Evolutionary conservation across 129 eudicot species (phyloP).

Genomic region (Rutidosis leptorrhynchoides): DNA sequence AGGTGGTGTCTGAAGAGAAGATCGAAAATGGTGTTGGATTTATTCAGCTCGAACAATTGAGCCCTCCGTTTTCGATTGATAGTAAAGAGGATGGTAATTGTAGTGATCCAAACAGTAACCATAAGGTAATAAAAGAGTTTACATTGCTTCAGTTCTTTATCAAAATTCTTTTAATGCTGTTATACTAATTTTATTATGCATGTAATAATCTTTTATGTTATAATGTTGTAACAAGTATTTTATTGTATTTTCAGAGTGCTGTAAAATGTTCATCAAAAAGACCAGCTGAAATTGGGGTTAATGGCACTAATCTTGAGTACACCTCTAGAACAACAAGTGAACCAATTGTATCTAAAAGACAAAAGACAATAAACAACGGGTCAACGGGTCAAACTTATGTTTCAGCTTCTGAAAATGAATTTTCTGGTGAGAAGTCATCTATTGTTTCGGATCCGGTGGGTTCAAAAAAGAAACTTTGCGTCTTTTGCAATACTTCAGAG

Average conservation of each 20-base stretch:
- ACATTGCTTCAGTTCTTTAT: background rate
- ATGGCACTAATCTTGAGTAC: slow-evolving; percentile 12
- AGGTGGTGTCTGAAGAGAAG: slow-evolving; percentile 12
- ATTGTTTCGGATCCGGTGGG: slow-evolving; percentile 18
- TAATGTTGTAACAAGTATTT: slow-evolving; percentile 8
- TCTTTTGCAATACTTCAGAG: slow-evolving; percentile 68
- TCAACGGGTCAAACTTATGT: slow-evolving; percentile 25
- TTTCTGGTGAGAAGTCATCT: slow-evolving; percentile 21
- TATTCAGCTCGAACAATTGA: slow-evolving; percentile 41
- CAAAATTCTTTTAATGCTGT: background rate
- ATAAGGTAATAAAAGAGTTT: slow-evolving; percentile 35
- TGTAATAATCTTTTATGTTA: no score
- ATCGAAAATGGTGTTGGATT: slow-evolving; percentile 17
- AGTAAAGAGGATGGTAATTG: slow-evolving; percentile 35
- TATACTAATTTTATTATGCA: background rate
- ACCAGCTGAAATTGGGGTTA: slow-evolving; percentile 15
- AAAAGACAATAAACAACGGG: slow-evolving; percentile 40
- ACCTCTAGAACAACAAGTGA: slow-evolving; percentile 17
- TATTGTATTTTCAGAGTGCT: slow-evolving; percentile 32
- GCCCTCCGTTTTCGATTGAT: slow-evolving; percentile 48
- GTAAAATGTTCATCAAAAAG: slow-evolving; percentile 29
- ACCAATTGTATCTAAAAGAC: slow-evolving; percentile 49
- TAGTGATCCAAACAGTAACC: slow-evolving; percentile 40
- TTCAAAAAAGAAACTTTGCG: slow-evolving; percentile 43
- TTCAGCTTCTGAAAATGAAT: slow-evolving; percentile 14